phyloP scores from a whole-genome alignment of 495 filamentous ascomycete species.

The Penicillium mononematosum region DNA sequence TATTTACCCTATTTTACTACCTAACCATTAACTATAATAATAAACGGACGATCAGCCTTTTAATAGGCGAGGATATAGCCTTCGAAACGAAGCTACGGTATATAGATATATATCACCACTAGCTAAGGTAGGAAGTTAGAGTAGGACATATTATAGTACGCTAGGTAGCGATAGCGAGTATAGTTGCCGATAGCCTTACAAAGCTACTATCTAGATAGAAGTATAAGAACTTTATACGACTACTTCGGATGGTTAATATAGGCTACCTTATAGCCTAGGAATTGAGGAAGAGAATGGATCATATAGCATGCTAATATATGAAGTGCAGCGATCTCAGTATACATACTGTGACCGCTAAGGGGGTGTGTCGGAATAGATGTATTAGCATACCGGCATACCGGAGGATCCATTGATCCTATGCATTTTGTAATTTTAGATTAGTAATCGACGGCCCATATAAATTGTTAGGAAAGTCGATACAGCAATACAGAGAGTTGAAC shows the following conservation, averaged over 20 bases:
- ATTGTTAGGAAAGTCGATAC: too few relatives aligned
- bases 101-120: conserved; percentile 20
- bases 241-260: conserved; percentile 9
- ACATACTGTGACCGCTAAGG: background rate
- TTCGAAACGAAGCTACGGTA: conserved; percentile 19
- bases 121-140: conserved; percentile 17
- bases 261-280: background rate
- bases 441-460: too few relatives aligned
- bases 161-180: conserved; percentile 11
- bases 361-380: background rate
- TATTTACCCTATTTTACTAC: background rate
- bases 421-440: too few relatives aligned
- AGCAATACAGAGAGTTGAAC: too few relatives aligned
- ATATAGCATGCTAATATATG: background rate
- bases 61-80: conserved; percentile 1
- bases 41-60: background rate
- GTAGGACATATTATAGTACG: background rate
- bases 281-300: background rate
- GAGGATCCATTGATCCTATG: too few relatives aligned
- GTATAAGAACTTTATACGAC: background rate
- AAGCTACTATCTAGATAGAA: conserved; percentile 8
- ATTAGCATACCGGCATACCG: too few relatives aligned
- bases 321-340: background rate
- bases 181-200: conserved; percentile 18
- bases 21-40: conserved; percentile 2